These are phyloP conservation scores for Aspergillus carlsbadensis DNA, from an alignment of 495 filamentous ascomycete genomes.

Conservation along the genomic window DNA sequence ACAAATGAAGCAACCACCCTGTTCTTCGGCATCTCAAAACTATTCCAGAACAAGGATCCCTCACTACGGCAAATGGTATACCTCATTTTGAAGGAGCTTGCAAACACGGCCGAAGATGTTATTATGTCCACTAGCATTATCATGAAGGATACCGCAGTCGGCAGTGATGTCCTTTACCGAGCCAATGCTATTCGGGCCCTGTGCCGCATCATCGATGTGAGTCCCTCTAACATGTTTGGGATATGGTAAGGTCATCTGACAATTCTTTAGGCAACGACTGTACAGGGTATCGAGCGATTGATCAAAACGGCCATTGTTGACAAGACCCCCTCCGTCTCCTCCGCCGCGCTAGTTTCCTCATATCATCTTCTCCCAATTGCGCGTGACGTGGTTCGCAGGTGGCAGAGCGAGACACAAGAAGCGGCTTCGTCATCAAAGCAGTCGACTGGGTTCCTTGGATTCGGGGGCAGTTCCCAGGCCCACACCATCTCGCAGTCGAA, in stretches of 20 bases:
- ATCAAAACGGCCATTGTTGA: slow-evolving; percentile 99
- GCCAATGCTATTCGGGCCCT: slow-evolving; percentile 96
- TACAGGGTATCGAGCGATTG: slow-evolving; percentile 95
- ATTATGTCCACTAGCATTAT: slow-evolving; percentile 99
- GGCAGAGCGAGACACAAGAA: slow-evolving; percentile 99
- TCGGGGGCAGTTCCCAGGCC: slow-evolving; percentile 68
- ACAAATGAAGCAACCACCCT: slow-evolving; percentile 96
- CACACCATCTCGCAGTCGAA: slow-evolving; percentile 68
- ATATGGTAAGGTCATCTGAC: slow-evolving; percentile 6
- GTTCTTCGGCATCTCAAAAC: slow-evolving; percentile 99
- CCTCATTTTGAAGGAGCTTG: slow-evolving; percentile 94
- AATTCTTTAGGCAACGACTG: slow-evolving; percentile 74
- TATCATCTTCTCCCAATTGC: slow-evolving; percentile 98
- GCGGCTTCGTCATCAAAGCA: slow-evolving; percentile 88
- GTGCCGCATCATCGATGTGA: slow-evolving; percentile 95
- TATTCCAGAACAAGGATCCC: slow-evolving; percentile 99
- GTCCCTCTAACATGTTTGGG: slow-evolving; percentile 18
- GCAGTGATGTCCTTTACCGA: slow-evolving; percentile 91
- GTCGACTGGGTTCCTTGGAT: slow-evolving; percentile 85
- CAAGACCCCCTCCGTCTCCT: slow-evolving; percentile 97
- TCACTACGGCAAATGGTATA: slow-evolving; percentile 99
- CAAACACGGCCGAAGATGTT: slow-evolving; percentile 94
- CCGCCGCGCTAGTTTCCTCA: slow-evolving; percentile 93
- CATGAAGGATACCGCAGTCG: slow-evolving; percentile 98
- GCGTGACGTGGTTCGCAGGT: slow-evolving; percentile 90